phyloP scores from a whole-genome alignment of 768 basidiomycete genomes.

The Trametes maxima region DNA sequence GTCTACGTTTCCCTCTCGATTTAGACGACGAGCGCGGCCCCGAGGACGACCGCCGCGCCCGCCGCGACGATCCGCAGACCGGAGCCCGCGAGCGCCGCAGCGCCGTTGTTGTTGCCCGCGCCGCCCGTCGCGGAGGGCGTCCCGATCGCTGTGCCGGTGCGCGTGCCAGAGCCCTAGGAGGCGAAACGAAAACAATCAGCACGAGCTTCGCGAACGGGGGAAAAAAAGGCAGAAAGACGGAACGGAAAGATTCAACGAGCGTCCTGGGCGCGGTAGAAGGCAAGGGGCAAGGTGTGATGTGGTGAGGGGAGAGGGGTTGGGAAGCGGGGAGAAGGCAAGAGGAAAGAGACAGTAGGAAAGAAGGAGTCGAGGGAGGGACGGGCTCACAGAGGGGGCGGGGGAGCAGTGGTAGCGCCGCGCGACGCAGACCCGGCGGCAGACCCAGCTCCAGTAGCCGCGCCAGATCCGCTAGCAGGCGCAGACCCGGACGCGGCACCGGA shows the following conservation, averaged over 20 bases:
- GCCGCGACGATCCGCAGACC: constrained; percentile 10
- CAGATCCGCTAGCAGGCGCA: neutral
- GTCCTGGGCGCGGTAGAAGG: neutral
- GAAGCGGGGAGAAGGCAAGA: neutral
- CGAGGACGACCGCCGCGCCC: constrained; percentile 15
- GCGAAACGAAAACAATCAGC: too few species aligned
- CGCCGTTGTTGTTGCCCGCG: constrained; percentile 6
- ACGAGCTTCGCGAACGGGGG: too few species aligned
- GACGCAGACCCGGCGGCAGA: neutral
- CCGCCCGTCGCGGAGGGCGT: constrained; percentile 7
- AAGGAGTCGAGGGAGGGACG: neutral
- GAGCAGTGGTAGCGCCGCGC: neutral
- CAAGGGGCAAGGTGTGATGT: too few species aligned
- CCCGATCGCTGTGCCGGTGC: neutral
- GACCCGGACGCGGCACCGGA: too few species aligned
- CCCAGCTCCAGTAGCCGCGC: neutral
- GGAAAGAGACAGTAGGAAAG: neutral
- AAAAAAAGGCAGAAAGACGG: neutral
- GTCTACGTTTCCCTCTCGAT: too few species aligned
- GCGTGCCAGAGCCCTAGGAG: neutral
- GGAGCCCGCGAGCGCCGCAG: neutral
- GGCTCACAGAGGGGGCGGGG: constrained; percentile 10
- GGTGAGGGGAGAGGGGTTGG: too few species aligned
- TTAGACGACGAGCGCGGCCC: constrained; percentile 12
- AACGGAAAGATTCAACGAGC: neutral